A percentile compares a stretch with the other conserved stretches of the same genome.
Conservation (phyloP, 257 asterid genomes). For the Orobanche coerulescens region DNA sequence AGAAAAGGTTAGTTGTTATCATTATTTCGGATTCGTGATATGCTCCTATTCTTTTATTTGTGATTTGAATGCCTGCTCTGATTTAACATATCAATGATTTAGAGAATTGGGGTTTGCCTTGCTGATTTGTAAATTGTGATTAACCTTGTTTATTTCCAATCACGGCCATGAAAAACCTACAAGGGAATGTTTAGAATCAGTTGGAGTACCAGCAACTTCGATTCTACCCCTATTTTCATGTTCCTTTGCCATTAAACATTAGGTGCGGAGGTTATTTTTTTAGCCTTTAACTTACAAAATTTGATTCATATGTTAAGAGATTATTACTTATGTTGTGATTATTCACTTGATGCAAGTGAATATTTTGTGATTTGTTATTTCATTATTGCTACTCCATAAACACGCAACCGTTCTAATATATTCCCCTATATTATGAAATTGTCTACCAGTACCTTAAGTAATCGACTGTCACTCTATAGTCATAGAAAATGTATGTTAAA, state of each 20-base stretch:
- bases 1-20: slow-evolving; percentile 45
- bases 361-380: neutral
- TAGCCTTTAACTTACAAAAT: neutral
- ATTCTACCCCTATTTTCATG: neutral
- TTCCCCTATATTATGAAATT: neutral
- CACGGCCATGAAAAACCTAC: neutral
- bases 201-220: neutral
- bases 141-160: neutral
- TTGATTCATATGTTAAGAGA: neutral
- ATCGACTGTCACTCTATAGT: slow-evolving; percentile 4
- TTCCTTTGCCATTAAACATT: neutral
- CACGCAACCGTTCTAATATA: too few relatives aligned
- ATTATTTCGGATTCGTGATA: slow-evolving; percentile 1
- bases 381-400: neutral
- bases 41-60: neutral
- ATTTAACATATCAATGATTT: neutral
- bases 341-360: neutral
- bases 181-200: neutral
- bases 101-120: slow-evolving; percentile 3
- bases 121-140: neutral
- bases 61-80: neutral
- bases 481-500: neutral
- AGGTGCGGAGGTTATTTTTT: neutral
- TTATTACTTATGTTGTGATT: neutral
- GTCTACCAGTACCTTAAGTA: neutral